Evolutionary conservation across 176 grass and related monocot species (phyloP).

Genomic region (Triticum turgidum): DNA sequence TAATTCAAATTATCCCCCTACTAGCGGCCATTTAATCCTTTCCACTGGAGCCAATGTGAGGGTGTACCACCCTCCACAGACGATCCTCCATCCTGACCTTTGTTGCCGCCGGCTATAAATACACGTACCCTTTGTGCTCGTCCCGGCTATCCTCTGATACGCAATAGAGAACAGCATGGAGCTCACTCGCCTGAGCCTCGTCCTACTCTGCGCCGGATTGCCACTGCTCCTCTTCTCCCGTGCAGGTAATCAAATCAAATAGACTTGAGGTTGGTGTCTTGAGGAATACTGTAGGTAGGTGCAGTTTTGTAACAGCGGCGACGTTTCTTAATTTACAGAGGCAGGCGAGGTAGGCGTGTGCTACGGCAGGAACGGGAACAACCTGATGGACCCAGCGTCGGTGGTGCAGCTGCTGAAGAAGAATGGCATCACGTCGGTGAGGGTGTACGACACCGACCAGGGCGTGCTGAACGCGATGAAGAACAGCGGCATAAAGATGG

Average conservation of each 20-base stretch:
- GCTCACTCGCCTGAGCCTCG: background rate
- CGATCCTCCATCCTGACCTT: too few species aligned
- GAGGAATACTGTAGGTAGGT: background rate
- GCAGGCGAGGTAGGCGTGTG: slow-evolving; percentile 57
- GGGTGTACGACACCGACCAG: slow-evolving; percentile 53
- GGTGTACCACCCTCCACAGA: too few species aligned
- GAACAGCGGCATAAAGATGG: slow-evolving; percentile 48
- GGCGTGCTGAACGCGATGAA: slow-evolving; percentile 43
- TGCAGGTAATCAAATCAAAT: slow-evolving; percentile 13
- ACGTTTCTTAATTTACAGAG: slow-evolving; percentile 9
- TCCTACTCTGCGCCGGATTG: background rate
- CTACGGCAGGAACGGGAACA: slow-evolving; percentile 65
- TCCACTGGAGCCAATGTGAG: too few species aligned
- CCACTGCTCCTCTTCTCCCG: background rate
- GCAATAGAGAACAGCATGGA: background rate
- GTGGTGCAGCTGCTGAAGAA: slow-evolving; percentile 59
- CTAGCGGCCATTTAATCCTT: too few species aligned
- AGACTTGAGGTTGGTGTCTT: background rate
- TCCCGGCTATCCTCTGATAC: background rate
- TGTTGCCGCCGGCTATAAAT: slow-evolving; percentile 9
- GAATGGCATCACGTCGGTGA: slow-evolving; percentile 46
- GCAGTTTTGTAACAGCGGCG: background rate
- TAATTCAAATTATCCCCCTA: too few species aligned
- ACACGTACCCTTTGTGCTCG: too few species aligned
- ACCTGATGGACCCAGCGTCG: slow-evolving; percentile 47